Conservation (phyloP, 2,329 filamentous ascomycete species). For the Diplodia scrobiculata region DNA sequence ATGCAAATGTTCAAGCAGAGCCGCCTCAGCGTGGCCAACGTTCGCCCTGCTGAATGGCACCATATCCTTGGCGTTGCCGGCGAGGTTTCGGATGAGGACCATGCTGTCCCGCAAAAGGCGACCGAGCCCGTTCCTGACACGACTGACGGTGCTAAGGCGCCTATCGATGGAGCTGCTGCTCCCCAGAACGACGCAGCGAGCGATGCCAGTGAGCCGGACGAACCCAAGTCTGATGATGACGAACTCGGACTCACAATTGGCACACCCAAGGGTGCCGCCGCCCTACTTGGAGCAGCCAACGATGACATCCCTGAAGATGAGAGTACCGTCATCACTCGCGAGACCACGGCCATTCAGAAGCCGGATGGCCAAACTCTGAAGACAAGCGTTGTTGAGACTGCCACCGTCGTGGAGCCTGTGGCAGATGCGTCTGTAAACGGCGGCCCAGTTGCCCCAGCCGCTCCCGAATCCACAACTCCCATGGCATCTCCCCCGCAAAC, state of each 20-base stretch:
- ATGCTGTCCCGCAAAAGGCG: conserved; percentile 3
- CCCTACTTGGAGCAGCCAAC: conserved; percentile 9
- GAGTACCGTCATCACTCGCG: conserved; percentile 10
- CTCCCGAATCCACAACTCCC: not conserved
- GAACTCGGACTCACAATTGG: conserved; percentile 23
- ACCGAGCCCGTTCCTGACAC: not conserved
- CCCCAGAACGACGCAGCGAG: conserved; percentile 7
- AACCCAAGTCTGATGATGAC: conserved; percentile 24
- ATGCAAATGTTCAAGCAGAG: conserved; percentile 84
- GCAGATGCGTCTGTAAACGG: not conserved
- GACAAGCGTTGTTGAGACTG: not conserved
- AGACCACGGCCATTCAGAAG: conserved; percentile 8
- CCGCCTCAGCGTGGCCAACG: conserved; percentile 77
- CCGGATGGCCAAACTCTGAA: conserved; percentile 5
- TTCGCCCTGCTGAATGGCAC: conserved; percentile 66
- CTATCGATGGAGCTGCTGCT: not conserved
- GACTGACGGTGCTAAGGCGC: not conserved
- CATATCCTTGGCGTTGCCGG: conserved; percentile 58
- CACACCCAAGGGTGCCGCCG: conserved; percentile 25
- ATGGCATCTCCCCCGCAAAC: not conserved
- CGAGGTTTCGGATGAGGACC: conserved; percentile 14
- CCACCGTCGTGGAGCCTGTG: conserved; percentile 2
- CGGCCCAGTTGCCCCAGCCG: not conserved
- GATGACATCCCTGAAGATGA: not conserved
- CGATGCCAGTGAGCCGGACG: conserved; percentile 20